Conservation (phyloP, 2,329 filamentous ascomycete genomes). For the Chrysoporthe deuterocubensis region DNA sequence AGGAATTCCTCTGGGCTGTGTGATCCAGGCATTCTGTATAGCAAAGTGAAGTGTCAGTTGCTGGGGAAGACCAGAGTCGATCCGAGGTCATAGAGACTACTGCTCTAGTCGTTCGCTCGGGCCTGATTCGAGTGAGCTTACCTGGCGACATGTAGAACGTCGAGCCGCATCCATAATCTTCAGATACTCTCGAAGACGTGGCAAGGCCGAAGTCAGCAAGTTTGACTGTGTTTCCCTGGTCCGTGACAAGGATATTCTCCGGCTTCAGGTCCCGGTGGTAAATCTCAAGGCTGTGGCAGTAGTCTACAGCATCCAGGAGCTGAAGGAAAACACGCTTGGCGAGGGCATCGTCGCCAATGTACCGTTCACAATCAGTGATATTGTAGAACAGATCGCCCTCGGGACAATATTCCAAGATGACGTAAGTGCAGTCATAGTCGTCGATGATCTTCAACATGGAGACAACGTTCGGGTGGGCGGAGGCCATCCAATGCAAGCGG, state of each 20-base stretch:
- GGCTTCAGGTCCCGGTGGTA: conserved; percentile 98
- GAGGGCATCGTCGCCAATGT: conserved; percentile 88
- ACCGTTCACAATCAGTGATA: conserved; percentile 93
- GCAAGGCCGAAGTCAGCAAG: conserved; percentile 97
- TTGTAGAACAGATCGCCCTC: conserved; percentile 97
- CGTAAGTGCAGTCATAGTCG: conserved; percentile 88
- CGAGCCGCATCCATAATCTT: conserved; percentile 96
- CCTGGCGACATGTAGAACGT: conserved; percentile 99
- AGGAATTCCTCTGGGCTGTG: conserved; percentile 73
- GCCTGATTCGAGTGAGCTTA: conserved; percentile 52
- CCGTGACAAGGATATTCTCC: conserved; percentile 93
- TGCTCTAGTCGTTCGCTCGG: conserved; percentile 7
- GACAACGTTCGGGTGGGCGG: conserved; percentile 89
- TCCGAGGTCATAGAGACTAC: conserved; percentile 9
- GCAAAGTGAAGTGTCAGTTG: conserved; percentile 37
- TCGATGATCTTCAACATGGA: conserved; percentile 94
- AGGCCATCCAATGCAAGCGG: conserved; percentile 85
- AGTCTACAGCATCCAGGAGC: conserved; percentile 93
- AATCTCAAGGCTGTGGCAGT: conserved; percentile 90
- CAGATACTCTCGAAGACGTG: conserved; percentile 79
- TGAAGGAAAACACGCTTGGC: conserved; percentile 90
- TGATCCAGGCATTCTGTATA: conserved; percentile 84
- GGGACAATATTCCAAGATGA: conserved; percentile 94
- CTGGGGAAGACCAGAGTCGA: conserved; percentile 27
- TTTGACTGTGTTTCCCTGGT: conserved; percentile 88